Conservation (phyloP, 2,329 filamentous ascomycete species). For the Raffaelea ambrosiae region DNA sequence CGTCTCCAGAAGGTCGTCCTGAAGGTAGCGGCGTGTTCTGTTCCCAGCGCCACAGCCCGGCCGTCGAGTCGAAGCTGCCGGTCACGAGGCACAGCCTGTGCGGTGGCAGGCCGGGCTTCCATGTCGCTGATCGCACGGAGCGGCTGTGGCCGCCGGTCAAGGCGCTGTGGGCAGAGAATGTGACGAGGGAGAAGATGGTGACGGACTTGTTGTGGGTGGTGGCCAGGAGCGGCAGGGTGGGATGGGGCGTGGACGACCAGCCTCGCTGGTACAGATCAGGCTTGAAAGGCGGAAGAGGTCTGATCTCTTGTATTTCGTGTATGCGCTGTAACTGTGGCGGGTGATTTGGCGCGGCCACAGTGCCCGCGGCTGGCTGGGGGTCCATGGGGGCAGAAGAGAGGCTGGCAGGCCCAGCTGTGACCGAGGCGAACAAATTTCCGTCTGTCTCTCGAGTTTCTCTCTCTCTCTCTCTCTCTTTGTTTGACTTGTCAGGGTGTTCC, state of each 20-base stretch:
- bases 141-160: conserved; percentile 85
- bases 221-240: conserved; percentile 77
- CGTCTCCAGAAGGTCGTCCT: conserved; percentile 20
- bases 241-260: conserved; percentile 82
- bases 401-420: no score
- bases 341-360: no score
- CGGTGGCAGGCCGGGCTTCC: conserved; percentile 65
- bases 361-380: no score
- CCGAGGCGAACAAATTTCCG: no score
- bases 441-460: no score
- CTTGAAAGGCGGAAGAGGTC: conserved; percentile 40
- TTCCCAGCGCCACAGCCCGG: conserved; percentile 71
- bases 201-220: conserved; percentile 83
- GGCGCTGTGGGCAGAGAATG: conserved; percentile 68
- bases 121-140: conserved; percentile 75
- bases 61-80: conserved; percentile 87
- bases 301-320: conserved; percentile 23
- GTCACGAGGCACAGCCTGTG: conserved; percentile 74
- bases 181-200: conserved; percentile 79
- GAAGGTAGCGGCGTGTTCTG: conserved; percentile 35
- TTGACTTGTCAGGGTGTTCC: no score
- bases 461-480: no score
- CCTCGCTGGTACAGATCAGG: conserved; percentile 61
- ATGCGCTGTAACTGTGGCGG: neutral
- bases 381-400: no score